These are phyloP conservation scores for Alternaria ventricosa DNA, from an alignment of 2,329 filamentous ascomycete genomes.

Conservation along the genomic window DNA sequence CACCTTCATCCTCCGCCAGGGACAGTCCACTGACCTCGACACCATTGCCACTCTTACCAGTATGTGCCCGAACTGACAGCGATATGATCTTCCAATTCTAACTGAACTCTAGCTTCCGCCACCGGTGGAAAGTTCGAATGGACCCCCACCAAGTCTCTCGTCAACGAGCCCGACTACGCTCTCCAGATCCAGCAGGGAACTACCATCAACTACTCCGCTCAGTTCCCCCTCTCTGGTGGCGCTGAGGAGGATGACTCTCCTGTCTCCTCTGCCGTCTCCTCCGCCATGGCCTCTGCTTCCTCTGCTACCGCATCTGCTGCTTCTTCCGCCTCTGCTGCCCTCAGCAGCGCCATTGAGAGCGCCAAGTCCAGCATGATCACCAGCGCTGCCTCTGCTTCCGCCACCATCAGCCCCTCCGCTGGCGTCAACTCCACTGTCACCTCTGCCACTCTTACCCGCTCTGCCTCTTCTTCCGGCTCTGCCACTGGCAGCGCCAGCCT, in stretches of 20 bases:
- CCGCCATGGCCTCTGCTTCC: slow-evolving; percentile 20
- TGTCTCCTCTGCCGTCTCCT: slow-evolving; percentile 25
- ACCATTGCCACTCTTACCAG: slow-evolving; percentile 59
- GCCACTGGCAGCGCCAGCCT: slow-evolving; percentile 22
- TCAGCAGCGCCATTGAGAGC: slow-evolving; percentile 18
- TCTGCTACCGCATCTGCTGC: slow-evolving; percentile 16
- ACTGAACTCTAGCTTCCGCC: slow-evolving; percentile 45
- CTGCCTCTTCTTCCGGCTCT: slow-evolving; percentile 18
- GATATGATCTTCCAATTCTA: slow-evolving; percentile 10
- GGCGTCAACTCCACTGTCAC: slow-evolving; percentile 37
- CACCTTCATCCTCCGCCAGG: slow-evolving; percentile 64
- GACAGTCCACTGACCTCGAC: slow-evolving; percentile 56
- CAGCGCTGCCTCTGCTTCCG: slow-evolving; percentile 38
- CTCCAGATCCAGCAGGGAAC: slow-evolving; percentile 63
- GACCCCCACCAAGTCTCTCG: slow-evolving; percentile 55
- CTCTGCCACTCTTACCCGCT: slow-evolving; percentile 31
- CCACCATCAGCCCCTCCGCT: slow-evolving; percentile 25
- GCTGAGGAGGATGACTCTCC: slow-evolving; percentile 26
- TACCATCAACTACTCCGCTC: slow-evolving; percentile 63
- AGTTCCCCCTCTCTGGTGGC: slow-evolving; percentile 51
- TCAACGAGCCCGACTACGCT: slow-evolving; percentile 60
- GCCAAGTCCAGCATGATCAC: slow-evolving; percentile 16
- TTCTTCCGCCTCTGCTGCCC: slow-evolving; percentile 15
- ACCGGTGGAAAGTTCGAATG: slow-evolving; percentile 58
- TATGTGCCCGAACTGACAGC: slow-evolving; percentile 35